A percentile compares a stretch with the other conserved stretches of the same genome.
Conservation (phyloP, 164 flowering plant species). For the Magnolia changhungtana region DNA sequence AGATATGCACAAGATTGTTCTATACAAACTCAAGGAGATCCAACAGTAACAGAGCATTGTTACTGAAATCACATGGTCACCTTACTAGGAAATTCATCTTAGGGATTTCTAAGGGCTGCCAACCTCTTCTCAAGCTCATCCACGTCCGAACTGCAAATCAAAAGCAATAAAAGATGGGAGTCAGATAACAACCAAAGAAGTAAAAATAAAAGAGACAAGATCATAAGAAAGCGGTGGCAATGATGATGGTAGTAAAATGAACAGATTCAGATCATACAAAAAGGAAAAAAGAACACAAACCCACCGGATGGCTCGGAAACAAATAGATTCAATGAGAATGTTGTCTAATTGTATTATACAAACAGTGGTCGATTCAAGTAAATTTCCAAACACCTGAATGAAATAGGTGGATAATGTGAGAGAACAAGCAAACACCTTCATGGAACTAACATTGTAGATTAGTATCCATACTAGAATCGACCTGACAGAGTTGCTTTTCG, state of each 20-base stretch:
- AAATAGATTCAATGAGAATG: too few species aligned
- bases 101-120: conserved; percentile 80
- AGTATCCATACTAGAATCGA: too few species aligned
- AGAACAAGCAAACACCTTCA: too few species aligned
- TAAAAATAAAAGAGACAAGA: not conserved
- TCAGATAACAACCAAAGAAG: too few species aligned
- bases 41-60: not conserved
- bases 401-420: too few species aligned
- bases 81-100: conserved; percentile 10
- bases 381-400: too few species aligned
- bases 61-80: not conserved
- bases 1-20: not conserved
- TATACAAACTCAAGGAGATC: not conserved
- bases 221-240: not conserved
- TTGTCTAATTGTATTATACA: too few species aligned
- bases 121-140: conserved; percentile 86
- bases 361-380: too few species aligned
- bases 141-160: conserved; percentile 57
- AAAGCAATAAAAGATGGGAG: not conserved
- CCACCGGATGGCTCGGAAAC: too few species aligned
- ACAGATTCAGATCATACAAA: not conserved
- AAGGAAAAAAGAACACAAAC: too few species aligned
- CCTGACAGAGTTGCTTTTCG: too few species aligned
- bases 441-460: too few species aligned
- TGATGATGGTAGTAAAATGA: not conserved